A percentile compares a stretch with the other conserved stretches of the same genome.
Conservation (phyloP, 495 filamentous ascomycete genomes). For the Mytilinidion resinicola region DNA sequence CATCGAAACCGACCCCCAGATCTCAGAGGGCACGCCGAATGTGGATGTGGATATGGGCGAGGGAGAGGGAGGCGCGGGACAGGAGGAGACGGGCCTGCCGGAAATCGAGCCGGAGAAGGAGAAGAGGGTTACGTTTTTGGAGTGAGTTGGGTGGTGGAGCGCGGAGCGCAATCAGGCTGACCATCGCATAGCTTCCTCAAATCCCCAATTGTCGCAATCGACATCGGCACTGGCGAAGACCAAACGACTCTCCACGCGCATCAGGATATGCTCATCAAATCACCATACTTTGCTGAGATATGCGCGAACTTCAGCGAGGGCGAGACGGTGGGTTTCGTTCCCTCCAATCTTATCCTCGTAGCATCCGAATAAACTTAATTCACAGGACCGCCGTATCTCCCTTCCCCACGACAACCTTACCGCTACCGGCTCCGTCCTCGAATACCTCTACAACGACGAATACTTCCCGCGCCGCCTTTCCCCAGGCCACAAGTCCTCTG, state of each 20-base stretch:
- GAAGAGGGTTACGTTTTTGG: slow-evolving; percentile 29
- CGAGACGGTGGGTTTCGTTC: slow-evolving; percentile 38
- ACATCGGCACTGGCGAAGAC: slow-evolving; percentile 58
- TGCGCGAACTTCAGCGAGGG: slow-evolving; percentile 53
- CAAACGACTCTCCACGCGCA: slow-evolving; percentile 68
- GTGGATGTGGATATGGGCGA: slow-evolving; percentile 47
- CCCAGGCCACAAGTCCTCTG: slow-evolving; percentile 38
- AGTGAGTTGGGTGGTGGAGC: slow-evolving; percentile 23
- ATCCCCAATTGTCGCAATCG: slow-evolving; percentile 71
- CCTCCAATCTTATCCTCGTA: not conserved
- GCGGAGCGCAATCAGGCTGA: slow-evolving; percentile 4
- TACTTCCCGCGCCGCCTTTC: slow-evolving; percentile 68
- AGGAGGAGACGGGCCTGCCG: slow-evolving; percentile 7
- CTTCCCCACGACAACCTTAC: slow-evolving; percentile 68
- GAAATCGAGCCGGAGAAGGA: slow-evolving; percentile 19
- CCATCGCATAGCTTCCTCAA: slow-evolving; percentile 57
- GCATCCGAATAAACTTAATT: no score
- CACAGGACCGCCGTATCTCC: slow-evolving; percentile 58
- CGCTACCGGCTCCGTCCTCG: slow-evolving; percentile 78
- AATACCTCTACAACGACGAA: slow-evolving; percentile 88
- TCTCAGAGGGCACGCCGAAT: slow-evolving; percentile 30
- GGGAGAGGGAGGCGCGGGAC: slow-evolving; percentile 21
- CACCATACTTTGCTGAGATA: slow-evolving; percentile 63
- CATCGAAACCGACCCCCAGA: slow-evolving; percentile 29
- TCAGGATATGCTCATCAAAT: slow-evolving; percentile 65